Conservation (phyloP, 495 filamentous ascomycete species). For the Penicillium lividum region DNA sequence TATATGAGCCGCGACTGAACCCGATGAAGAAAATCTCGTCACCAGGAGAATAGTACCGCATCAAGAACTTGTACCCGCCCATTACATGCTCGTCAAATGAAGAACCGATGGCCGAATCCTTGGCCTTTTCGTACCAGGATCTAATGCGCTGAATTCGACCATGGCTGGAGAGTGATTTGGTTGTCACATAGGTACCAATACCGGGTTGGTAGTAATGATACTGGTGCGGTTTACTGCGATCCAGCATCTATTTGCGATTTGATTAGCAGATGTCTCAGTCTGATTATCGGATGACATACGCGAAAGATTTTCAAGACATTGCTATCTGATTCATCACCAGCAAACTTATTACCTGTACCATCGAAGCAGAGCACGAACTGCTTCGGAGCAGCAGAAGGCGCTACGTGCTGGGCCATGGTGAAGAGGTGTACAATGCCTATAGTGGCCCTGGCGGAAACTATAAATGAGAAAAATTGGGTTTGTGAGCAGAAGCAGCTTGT, state of each 20-base stretch:
- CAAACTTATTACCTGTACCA: constrained; percentile 86
- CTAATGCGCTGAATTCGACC: constrained; percentile 62
- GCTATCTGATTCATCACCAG: constrained; percentile 76
- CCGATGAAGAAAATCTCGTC: constrained; percentile 84
- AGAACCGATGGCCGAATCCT: constrained; percentile 81
- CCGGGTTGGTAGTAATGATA: constrained; percentile 59
- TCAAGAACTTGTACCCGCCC: constrained; percentile 84
- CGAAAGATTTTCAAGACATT: constrained; percentile 88
- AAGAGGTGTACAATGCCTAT: not conserved
- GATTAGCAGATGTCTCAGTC: not conserved
- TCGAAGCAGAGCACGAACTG: constrained; percentile 84
- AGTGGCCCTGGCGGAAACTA: constrained; percentile 9
- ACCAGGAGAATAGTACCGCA: constrained; percentile 79
- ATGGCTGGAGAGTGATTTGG: constrained; percentile 66
- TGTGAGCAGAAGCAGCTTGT: constrained; percentile 6
- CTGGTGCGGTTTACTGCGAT: constrained; percentile 53
- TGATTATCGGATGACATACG: constrained; percentile 32
- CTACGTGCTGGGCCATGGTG: constrained; percentile 8
- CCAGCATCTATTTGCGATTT: constrained; percentile 47
- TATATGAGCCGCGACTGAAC: constrained; percentile 85
- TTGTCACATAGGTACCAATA: constrained; percentile 80
- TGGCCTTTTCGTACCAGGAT: constrained; percentile 78
- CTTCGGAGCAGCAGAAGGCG: constrained; percentile 30
- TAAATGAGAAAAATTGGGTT: constrained; percentile 12
- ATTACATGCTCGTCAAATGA: constrained; percentile 84